A percentile compares a stretch with the other conserved stretches of the same genome.
phyloP scores from a whole-genome alignment of 2,329 filamentous ascomycete species.

The Exophiala spinifera region DNA sequence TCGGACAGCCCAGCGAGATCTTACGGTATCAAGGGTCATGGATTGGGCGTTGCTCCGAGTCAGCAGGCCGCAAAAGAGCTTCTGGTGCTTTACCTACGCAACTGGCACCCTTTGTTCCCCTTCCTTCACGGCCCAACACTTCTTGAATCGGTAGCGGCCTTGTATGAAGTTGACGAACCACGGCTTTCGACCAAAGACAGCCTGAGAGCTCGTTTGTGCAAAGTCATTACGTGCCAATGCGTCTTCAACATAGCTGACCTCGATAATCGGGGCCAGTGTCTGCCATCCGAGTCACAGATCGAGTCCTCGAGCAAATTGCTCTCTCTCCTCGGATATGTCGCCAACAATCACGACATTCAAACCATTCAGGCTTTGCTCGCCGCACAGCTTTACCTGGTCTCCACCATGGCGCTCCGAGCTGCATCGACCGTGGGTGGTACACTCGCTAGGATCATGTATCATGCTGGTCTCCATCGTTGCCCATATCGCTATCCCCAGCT shows the following conservation, averaged over 20 bases:
- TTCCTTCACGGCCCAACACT: slow-evolving; percentile 56
- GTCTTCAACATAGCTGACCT: slow-evolving; percentile 53
- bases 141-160: slow-evolving; percentile 46
- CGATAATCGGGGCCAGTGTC: slow-evolving; percentile 37
- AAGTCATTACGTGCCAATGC: slow-evolving; percentile 53
- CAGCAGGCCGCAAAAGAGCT: slow-evolving; percentile 38
- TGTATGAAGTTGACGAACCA: slow-evolving; percentile 33
- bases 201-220: slow-evolving; percentile 43
- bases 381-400: slow-evolving; percentile 55
- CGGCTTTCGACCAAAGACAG: slow-evolving; percentile 29
- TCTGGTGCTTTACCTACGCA: slow-evolving; percentile 36
- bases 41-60: slow-evolving; percentile 32
- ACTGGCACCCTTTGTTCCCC: slow-evolving; percentile 57
- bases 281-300: slow-evolving; percentile 45
- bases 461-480: slow-evolving; percentile 59
- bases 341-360: slow-evolving; percentile 46
- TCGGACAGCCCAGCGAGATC: not conserved
- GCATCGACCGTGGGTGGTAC: slow-evolving; percentile 56
- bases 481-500: slow-evolving; percentile 54
- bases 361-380: slow-evolving; percentile 51
- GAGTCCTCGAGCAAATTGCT: slow-evolving; percentile 44
- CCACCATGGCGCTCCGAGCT: slow-evolving; percentile 56
- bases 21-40: slow-evolving; percentile 12
- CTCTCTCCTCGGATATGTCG: slow-evolving; percentile 48
- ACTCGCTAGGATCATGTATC: slow-evolving; percentile 55